Percentiles rank a stretch among this genome's conserved stretches.
These are phyloP conservation scores for Torrubiellomyces zombiae DNA, from an alignment of 2,329 filamentous ascomycete species.

Conservation along the genomic window DNA sequence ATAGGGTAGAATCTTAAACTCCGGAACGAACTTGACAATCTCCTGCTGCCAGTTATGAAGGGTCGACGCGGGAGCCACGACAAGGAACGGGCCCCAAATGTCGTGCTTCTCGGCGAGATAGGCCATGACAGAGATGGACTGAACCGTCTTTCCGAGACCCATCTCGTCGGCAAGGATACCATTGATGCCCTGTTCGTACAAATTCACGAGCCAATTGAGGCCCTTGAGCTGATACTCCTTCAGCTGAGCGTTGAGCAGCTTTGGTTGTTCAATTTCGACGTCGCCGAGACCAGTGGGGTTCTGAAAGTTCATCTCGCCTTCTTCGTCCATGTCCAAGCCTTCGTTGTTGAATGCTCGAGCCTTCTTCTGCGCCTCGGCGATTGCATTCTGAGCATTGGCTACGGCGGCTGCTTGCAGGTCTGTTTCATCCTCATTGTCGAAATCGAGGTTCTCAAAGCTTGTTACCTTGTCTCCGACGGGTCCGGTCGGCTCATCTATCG, in stretches of 20 bases:
- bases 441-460: conserved; percentile 86
- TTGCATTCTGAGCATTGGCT: conserved; percentile 90
- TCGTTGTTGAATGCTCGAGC: conserved; percentile 82
- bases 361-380: conserved; percentile 85
- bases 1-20: conserved; percentile 90
- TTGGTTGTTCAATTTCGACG: conserved; percentile 86
- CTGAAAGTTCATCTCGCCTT: conserved; percentile 99
- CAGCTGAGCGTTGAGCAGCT: conserved; percentile 79
- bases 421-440: conserved; percentile 86
- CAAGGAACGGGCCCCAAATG: conserved; percentile 94
- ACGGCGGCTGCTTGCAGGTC: conserved; percentile 68
- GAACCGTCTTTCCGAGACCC: conserved; percentile 97
- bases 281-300: conserved; percentile 91
- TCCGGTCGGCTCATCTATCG: conserved; percentile 36
- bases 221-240: conserved; percentile 99
- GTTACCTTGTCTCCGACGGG: conserved; percentile 57
- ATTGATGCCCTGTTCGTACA: conserved; percentile 99
- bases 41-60: conserved; percentile 99
- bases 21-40: conserved; percentile 84
- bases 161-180: conserved; percentile 97
- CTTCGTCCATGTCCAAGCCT: conserved; percentile 57
- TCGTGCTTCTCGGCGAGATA: conserved; percentile 95
- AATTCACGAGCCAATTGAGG: conserved; percentile 96
- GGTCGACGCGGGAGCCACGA: conserved; percentile 90
- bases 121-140: conserved; percentile 98